Evolutionary conservation across 2,329 filamentous ascomycete genomes (phyloP).

Genomic region (Cladosporium halotolerans): DNA sequence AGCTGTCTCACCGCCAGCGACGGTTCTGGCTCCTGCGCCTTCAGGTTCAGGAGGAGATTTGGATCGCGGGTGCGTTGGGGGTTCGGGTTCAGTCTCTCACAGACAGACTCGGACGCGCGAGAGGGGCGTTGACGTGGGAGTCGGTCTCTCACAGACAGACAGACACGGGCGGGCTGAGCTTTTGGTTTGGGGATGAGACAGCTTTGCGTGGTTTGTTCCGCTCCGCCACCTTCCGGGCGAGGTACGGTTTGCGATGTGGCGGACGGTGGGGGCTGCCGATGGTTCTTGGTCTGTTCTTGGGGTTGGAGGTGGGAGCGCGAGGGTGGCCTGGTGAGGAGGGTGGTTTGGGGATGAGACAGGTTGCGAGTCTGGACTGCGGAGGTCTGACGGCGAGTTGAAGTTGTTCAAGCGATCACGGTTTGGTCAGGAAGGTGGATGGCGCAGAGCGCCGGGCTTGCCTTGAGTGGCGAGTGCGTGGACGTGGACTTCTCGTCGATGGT

Average conservation of each 20-base stretch:
- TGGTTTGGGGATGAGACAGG: conserved; percentile 3
- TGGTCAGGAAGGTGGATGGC: no score
- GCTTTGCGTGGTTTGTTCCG: neutral
- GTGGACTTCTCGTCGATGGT: no score
- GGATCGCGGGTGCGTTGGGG: no score
- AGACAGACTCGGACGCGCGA: neutral
- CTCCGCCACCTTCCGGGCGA: conserved; percentile 5
- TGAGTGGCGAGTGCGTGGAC: no score
- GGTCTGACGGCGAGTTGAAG: no score
- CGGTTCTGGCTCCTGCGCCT: neutral
- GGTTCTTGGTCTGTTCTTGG: neutral
- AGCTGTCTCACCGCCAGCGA: neutral
- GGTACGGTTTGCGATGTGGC: neutral
- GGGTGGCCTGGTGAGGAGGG: neutral
- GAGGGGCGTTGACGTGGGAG: neutral
- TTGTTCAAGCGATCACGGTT: no score
- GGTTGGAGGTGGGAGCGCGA: neutral
- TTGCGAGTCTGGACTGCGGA: neutral
- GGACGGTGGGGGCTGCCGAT: neutral
- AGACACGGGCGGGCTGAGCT: neutral
- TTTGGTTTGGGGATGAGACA: neutral
- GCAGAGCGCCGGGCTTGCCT: no score
- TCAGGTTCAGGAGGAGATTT: conserved; percentile 10
- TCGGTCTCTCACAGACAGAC: neutral
- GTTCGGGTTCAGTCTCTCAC: neutral